Conservation (phyloP, 2,329 filamentous ascomycete species). For the Diaporthe vexans region DNA sequence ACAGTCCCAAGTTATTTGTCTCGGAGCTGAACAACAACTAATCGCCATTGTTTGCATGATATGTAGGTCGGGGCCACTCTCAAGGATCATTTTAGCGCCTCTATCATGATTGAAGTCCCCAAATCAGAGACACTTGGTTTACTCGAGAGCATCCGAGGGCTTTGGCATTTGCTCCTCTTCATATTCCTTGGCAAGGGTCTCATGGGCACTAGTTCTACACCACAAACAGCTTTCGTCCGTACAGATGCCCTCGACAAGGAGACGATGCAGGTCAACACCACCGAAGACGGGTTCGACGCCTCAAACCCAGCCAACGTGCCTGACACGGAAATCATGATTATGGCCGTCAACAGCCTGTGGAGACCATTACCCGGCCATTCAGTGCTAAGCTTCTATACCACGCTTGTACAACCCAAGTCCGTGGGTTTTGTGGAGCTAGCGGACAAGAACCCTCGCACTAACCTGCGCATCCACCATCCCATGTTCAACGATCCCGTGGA, state of each 20-base stretch:
- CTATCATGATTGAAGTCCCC: conserved; percentile 31
- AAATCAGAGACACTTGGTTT: conserved; percentile 25
- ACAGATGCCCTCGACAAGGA: conserved; percentile 45
- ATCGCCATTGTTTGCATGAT: not conserved
- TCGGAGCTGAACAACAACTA: not conserved
- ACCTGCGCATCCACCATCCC: conserved; percentile 51
- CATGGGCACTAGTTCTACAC: not conserved
- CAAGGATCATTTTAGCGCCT: conserved; percentile 46
- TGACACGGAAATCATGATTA: conserved; percentile 54
- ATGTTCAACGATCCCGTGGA: conserved; percentile 50
- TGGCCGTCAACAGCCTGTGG: conserved; percentile 52
- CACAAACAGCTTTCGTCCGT: conserved; percentile 16
- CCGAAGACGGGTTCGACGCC: conserved; percentile 38
- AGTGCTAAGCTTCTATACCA: conserved; percentile 47
- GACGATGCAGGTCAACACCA: conserved; percentile 47
- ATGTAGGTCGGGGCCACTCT: conserved; percentile 47
- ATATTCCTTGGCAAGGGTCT: conserved; percentile 48
- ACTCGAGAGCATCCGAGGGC: conserved; percentile 11
- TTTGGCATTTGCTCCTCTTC: conserved; percentile 50
- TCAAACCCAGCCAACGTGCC: conserved; percentile 44
- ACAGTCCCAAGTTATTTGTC: not conserved
- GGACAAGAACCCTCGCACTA: conserved; percentile 51
- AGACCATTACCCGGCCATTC: conserved; percentile 46
- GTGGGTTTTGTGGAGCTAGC: conserved; percentile 50
- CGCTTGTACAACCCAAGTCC: conserved; percentile 50